Evolutionary conservation across 225 moss, liverwort and hornwort genomes (phyloP), one percentile per base, ranked within the genome.

Genomic region (Bryoerythrophyllum caledonicum): DNA sequence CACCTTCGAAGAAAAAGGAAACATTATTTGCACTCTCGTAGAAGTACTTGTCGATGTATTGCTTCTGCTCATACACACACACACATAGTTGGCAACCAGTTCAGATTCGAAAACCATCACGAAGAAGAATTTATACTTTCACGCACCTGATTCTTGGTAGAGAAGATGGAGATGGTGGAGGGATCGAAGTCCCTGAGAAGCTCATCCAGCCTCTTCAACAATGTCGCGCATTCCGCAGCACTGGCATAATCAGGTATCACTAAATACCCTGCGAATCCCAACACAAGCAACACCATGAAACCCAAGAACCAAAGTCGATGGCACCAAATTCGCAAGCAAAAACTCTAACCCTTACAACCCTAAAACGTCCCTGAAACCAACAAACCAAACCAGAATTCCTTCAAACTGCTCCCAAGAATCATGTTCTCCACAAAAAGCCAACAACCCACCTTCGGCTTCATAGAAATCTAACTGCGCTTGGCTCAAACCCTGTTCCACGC

Each of bases 1-100:
- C 75, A 95, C 99, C 99, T 85, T 99, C 99, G 78, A 99, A 99
- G 80, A 99, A 99, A 26, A 95, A 99, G 51, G 95, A 99, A 35
- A 99, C 66, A 26, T 95, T 90, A 78, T 71, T 92, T 44, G 95
- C 91, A 83, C 99, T 99, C 5, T 91, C 60, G 38, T 85, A 76
- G 70, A 99, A 99, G 70, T 95, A 95, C 25, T 76, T 48, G 59
- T 89, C 86, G 7, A 76, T 89, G 63, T 63, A 65, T 1, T 81
- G 40, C 28, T 64, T 79, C 95, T 96, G 95, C 86, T 83, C 1
- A 38, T 38, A 16, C 44, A 49, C 46, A 46, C 1, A 46, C 3
- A 59, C 26, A 57, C 60, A 70, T 26, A 35, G 74, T 28, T n/a
- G 1, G 0, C 15, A 44, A 26, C 79, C 52, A 85, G 64, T 60